Evolutionary conservation across 352 stramenopile species (phyloP), one percentile per base, ranked within the genome.

Genomic region (Globisporangium cederbergense): DNA sequence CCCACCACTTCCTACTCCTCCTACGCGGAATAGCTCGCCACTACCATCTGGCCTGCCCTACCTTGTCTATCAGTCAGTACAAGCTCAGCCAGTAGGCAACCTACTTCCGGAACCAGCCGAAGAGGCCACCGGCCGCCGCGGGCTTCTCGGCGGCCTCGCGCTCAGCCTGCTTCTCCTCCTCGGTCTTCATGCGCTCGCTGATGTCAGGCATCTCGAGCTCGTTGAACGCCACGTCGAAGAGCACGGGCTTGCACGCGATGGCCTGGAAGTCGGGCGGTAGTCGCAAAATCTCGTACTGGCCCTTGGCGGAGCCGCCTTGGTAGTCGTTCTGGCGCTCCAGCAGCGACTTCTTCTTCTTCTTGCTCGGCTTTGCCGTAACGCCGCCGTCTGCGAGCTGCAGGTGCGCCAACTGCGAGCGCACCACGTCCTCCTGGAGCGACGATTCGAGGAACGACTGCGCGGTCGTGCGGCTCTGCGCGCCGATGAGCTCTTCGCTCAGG

Each of bases 41-140:
- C 36, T 20, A 49, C 16, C 28, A 28, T 9, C 47, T 54, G 47
- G 10, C 45, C 45, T 53, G 9, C 18, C 22, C 3, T 28, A 2
- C 20, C 32, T 52, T 56, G 28, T 40, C 50, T 40, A 25, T 4
- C 6, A 56, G 25, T 8, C 6, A 56, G 25, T 8, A 18, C 28
- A 22, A 30, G 18, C 32, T 30, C 46, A 52, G 8, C 36, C 4
- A n/a, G 30, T 14, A 51, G 1, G 28, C 32, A 36, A 36, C 38
- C 42, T 83, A 90, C 74, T 86, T 89, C 52, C 86, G 83, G 71
- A 95, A 91, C 86, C 86, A 95, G 34, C 83, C 83, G 47, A 95
- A 92, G 65, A 95, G 79, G 2, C 74, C 75, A 32, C 70, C 70
- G 2, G 70, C 67, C 16, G 69, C 58, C n/a, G 58, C 66, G 28